Evolutionary conservation across 2,329 filamentous ascomycete genomes (phyloP).

Genomic region (Colletotrichum cordylinicola): DNA sequence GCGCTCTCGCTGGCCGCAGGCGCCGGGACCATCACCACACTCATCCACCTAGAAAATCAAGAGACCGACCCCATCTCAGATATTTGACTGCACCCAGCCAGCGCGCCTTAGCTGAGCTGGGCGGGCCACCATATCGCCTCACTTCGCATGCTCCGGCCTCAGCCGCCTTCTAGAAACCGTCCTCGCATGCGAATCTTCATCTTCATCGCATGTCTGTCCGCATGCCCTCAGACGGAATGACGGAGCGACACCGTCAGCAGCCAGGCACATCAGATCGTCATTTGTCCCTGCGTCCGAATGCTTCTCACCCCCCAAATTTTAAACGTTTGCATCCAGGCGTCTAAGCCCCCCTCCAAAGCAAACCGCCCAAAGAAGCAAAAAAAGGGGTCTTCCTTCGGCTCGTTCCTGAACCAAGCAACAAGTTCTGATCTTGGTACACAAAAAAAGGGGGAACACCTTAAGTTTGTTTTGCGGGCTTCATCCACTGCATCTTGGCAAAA

Average conservation of each 20-base stretch:
- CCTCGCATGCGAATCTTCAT: not conserved
- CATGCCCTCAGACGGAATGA: not conserved
- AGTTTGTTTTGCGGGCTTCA: not conserved
- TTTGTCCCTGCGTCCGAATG: not conserved
- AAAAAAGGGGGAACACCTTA: not conserved
- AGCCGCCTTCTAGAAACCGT: not conserved
- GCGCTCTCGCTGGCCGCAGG: not conserved
- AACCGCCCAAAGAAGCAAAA: not conserved
- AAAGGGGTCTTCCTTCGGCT: not conserved
- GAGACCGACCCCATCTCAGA: not conserved
- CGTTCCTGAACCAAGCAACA: not conserved
- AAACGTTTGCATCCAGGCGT: not conserved
- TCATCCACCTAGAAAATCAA: not conserved
- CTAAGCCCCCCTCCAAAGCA: not conserved
- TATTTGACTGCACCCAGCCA: not conserved
- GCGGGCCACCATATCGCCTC: not conserved
- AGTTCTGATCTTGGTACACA: not conserved
- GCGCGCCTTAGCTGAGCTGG: not conserved
- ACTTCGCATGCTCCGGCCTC: not conserved
- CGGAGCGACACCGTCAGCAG: not conserved
- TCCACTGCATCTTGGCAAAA: not conserved
- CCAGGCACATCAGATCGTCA: not conserved
- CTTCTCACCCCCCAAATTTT: not conserved
- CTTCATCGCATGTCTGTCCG: not conserved
- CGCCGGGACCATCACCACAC: not conserved